A percentile compares a stretch with the other conserved stretches of the same genome.
Evolutionary conservation across 2,329 filamentous ascomycete species (phyloP).

Genomic region (Epichloe elymi): DNA sequence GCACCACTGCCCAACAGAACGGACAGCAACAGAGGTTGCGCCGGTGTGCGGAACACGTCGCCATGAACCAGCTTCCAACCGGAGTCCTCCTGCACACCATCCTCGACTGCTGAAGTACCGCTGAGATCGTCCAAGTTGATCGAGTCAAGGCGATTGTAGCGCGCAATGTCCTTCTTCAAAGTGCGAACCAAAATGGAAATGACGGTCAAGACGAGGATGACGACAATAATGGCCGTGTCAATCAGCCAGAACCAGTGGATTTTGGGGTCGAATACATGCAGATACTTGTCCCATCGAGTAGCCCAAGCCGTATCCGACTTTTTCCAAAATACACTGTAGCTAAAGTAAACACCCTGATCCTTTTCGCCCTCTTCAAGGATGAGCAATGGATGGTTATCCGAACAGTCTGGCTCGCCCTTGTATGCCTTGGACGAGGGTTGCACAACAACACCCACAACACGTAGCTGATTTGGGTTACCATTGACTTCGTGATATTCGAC

Average conservation of each 20-base stretch:
- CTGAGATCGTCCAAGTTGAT: conserved; percentile 83
- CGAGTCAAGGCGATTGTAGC: conserved; percentile 89
- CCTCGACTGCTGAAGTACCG: conserved; percentile 65
- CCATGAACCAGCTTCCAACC: conserved; percentile 98
- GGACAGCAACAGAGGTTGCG: conserved; percentile 70
- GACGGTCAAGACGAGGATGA: conserved; percentile 83
- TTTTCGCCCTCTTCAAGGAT: conserved; percentile 43
- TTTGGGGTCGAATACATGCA: conserved; percentile 93
- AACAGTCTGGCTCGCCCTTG: conserved; percentile 49
- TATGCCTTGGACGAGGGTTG: conserved; percentile 61
- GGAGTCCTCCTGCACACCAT: conserved; percentile 92
- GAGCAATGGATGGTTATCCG: conserved; percentile 41
- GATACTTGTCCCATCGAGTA: conserved; percentile 96
- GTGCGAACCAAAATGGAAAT: conserved; percentile 83
- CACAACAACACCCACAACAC: conserved; percentile 86
- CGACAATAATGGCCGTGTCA: conserved; percentile 88
- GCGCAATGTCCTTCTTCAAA: conserved; percentile 84
- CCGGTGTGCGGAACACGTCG: conserved; percentile 86
- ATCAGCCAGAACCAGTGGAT: conserved; percentile 99
- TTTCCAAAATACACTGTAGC: conserved; percentile 85
- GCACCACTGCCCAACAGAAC: conserved; percentile 85
- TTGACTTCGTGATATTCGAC: conserved; percentile 83
- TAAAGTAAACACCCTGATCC: conserved; percentile 60
- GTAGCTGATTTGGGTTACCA: conserved; percentile 52
- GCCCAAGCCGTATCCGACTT: conserved; percentile 81